Conservation (phyloP, 257 asterid species). For the Handroanthus guayacan region DNA sequence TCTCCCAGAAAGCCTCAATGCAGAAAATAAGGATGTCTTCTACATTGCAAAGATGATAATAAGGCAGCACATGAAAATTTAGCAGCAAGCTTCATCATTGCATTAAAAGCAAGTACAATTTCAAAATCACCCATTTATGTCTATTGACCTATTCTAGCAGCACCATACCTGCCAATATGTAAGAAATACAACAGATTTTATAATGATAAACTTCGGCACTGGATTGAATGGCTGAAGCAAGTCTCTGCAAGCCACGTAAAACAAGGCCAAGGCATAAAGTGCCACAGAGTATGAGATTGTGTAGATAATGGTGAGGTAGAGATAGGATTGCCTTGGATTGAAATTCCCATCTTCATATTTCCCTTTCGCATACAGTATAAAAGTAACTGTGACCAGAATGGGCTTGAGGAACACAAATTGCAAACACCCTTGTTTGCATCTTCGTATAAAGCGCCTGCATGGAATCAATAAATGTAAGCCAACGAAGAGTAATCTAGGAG, state of each 20-base stretch:
- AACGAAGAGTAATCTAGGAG: constrained; percentile 20
- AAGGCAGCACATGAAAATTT: constrained; percentile 22
- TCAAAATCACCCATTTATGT: background rate
- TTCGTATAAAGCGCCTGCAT: constrained; percentile 95
- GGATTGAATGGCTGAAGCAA: constrained; percentile 98
- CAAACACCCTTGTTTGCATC: constrained; percentile 97
- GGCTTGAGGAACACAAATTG: constrained; percentile 99
- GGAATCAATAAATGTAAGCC: constrained; percentile 25
- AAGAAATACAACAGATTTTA: constrained; percentile 95
- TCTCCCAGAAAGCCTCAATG: background rate
- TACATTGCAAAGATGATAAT: background rate
- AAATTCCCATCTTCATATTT: constrained; percentile 93
- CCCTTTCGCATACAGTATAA: constrained; percentile 89
- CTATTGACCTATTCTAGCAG: constrained; percentile 13
- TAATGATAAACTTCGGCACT: constrained; percentile 92
- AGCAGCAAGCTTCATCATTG: constrained; percentile 24
- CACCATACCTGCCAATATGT: constrained; percentile 93
- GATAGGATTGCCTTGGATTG: constrained; percentile 85
- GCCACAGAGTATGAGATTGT: constrained; percentile 94
- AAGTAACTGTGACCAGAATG: constrained; percentile 71
- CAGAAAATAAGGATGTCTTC: constrained; percentile 5
- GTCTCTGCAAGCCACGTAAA: constrained; percentile 94
- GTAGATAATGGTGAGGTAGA: constrained; percentile 92
- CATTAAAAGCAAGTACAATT: constrained; percentile 21
- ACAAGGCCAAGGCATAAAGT: constrained; percentile 89